Percentiles rank a stretch among this genome's conserved stretches.
Conservation (phyloP, 768 basidiomycete species). For the Steccherinum ochraceum region DNA sequence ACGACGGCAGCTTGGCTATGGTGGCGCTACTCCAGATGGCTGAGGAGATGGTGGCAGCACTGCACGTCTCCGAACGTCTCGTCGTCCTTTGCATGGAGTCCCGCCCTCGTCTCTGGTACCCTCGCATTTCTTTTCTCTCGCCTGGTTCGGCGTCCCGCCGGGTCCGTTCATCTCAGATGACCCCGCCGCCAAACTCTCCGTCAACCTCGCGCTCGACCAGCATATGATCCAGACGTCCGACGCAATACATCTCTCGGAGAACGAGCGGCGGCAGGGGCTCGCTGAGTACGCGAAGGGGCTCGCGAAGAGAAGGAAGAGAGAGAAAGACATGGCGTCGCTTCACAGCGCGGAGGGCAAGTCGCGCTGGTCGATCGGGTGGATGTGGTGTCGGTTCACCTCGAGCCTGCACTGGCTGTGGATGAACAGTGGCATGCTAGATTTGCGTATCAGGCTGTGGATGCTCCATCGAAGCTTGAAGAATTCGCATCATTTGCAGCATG, state of each 20-base stretch:
- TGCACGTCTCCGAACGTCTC: constrained; percentile 27
- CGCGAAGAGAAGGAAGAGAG: not conserved
- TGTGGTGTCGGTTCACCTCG: constrained; percentile 12
- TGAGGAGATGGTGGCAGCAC: constrained; percentile 30
- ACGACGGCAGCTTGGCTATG: constrained; percentile 33
- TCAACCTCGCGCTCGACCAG: not conserved
- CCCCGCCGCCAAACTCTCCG: constrained; percentile 3
- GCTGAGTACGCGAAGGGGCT: not conserved
- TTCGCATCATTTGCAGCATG: constrained; percentile 39
- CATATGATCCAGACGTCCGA: not conserved
- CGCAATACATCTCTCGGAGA: not conserved
- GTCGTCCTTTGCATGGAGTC: constrained; percentile 26
- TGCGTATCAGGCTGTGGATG: constrained; percentile 28
- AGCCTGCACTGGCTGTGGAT: constrained; percentile 13
- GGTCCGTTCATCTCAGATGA: constrained; percentile 25
- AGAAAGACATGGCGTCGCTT: not conserved
- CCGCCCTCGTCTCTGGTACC: constrained; percentile 32
- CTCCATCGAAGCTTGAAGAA: constrained; percentile 25
- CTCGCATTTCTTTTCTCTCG: constrained; percentile 30
- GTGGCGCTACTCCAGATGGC: constrained; percentile 45
- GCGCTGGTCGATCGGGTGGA: not conserved
- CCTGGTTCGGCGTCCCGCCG: constrained; percentile 38
- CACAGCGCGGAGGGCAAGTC: not conserved
- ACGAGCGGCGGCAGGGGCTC: not conserved
- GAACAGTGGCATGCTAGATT: constrained; percentile 17